phyloP scores from a whole-genome alignment of 1,139 yeast species.

The Debaryomyces fabryi region DNA sequence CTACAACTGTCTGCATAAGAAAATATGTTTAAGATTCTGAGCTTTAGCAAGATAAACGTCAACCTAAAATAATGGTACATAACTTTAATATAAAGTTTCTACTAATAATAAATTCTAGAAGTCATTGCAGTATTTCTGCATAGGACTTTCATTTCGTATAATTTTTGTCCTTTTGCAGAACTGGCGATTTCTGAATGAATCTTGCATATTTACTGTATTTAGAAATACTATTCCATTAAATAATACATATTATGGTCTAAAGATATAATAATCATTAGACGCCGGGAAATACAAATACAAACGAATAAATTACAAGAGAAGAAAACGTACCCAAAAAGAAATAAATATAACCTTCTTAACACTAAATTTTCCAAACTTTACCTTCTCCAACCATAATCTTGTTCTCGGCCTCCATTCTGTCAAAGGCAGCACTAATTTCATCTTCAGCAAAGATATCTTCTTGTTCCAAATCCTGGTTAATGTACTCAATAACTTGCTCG shows the following conservation, averaged over 20 bases:
- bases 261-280: background rate
- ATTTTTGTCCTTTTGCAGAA: too few species aligned
- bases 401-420: conserved; percentile 55
- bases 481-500: conserved; percentile 43
- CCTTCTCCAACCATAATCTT: conserved; percentile 64
- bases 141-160: too few species aligned
- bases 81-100: too few species aligned
- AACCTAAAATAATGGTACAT: too few species aligned
- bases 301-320: conserved; percentile 1
- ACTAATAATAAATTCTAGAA: too few species aligned
- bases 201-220: background rate
- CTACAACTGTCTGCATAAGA: background rate
- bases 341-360: conserved; percentile 1
- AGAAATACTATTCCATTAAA: background rate
- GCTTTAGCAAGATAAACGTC: too few species aligned
- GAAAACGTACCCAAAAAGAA: background rate
- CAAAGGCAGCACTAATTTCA: conserved; percentile 59
- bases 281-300: background rate
- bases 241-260: background rate
- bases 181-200: too few species aligned
- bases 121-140: too few species aligned
- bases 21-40: background rate
- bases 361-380: conserved; percentile 59
- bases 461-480: conserved; percentile 57
- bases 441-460: conserved; percentile 58